Conservation (phyloP, 345 rosid species). For the Hevea brasiliensis region DNA sequence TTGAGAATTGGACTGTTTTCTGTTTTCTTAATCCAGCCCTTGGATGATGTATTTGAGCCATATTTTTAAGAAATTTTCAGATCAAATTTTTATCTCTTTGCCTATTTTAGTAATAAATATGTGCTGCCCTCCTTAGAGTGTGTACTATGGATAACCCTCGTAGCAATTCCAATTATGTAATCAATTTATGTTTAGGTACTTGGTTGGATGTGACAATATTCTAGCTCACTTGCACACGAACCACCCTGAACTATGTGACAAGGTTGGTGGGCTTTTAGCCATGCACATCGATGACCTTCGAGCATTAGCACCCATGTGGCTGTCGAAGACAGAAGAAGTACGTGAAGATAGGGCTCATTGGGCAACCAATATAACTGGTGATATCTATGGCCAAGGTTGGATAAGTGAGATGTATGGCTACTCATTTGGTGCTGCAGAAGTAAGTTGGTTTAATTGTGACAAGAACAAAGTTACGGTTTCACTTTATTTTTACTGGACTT, state of each 20-base stretch:
- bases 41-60: slow-evolving; percentile 1
- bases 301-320: slow-evolving; percentile 90
- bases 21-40: background rate
- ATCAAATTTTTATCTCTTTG: background rate
- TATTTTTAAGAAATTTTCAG: background rate
- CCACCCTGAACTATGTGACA: slow-evolving; percentile 84
- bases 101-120: slow-evolving; percentile 1
- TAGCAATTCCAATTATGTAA: background rate
- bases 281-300: slow-evolving; percentile 97
- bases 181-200: slow-evolving; percentile 52
- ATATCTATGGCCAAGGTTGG: slow-evolving; percentile 93
- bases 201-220: slow-evolving; percentile 90
- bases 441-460: slow-evolving; percentile 30
- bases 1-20: slow-evolving; percentile 7
- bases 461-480: background rate
- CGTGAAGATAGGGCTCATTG: slow-evolving; percentile 92
- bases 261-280: slow-evolving; percentile 98
- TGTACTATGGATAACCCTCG: background rate
- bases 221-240: slow-evolving; percentile 78
- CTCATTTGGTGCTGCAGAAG: slow-evolving; percentile 99
- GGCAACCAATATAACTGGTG: slow-evolving; percentile 96
- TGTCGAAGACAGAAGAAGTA: slow-evolving; percentile 95
- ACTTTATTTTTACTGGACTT: background rate
- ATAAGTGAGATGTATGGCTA: slow-evolving; percentile 99
- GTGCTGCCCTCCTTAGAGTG: background rate